Base-by-base conservation (phyloP, 2,329 filamentous ascomycete species). In the Simplicillium sp. region DNA sequence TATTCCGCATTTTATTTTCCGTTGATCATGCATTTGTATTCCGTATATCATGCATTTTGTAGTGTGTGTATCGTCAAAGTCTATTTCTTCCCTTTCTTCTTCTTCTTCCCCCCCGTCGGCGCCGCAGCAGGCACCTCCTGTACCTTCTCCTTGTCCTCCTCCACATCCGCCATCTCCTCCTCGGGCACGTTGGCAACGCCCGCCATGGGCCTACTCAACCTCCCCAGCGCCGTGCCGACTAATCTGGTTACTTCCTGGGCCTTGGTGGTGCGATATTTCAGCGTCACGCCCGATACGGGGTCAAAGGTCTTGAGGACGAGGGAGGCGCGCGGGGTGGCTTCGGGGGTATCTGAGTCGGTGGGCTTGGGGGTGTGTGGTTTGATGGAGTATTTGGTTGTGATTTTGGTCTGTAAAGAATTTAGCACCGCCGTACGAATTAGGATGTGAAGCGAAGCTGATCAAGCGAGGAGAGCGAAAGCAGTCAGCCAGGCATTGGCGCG, bases 231-330 rank as follows among this genome's bases (percentile, higher is more conserved):
- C 39, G 79, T 77, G 46, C 56, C 50, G 43, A 98, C 77, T 53
- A 98, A 65, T 20, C 92, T 73, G 17, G 84, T 82, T 9, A 98
- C 88, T 65, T 97, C 90, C 15, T 87, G 86, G 15, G 84, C 87
- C 64, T 95, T 94, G 57, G 82, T 83, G 29, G 92, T 98, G 58
- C 78, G 75, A 70, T 96, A 97, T 66, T 96, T 94, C 47, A 98
- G 73, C 46, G 82, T 82, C 43, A 82, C 81, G 54, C 92, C 92
- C 41, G 81, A 84, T 34, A 68, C 68, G 1, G 92, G 84, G 60
- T 96, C 87, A 66, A 81, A 97, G 4, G 92, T 92, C 68, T 94
- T 97, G 46, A 98, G 67, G 4, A 80, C 82, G 39, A 98, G 80
- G 41, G 72, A 77, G 48, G 83, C 88, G 48, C 74, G 73, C 4